These are phyloP conservation scores for Silene coronaria DNA, from an alignment of 179 eudicot genomes.

Conservation along the genomic window DNA sequence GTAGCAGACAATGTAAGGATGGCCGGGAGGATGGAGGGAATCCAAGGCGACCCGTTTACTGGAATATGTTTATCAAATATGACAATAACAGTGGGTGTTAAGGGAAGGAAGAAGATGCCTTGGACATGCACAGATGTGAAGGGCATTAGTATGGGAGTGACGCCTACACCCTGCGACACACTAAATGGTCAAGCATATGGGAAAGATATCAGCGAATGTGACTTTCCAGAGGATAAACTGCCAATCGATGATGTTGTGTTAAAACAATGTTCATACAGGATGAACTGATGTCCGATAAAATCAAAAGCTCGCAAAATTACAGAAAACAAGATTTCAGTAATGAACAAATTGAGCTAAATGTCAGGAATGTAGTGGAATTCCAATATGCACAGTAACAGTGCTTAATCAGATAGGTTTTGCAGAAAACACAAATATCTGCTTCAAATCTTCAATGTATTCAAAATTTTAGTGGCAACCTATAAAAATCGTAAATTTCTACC, in stretches of 20 bases:
- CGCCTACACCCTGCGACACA: constrained; percentile 2
- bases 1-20: constrained; percentile 20
- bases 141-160: constrained; percentile 11
- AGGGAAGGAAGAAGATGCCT: constrained; percentile 21
- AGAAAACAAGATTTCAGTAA: not conserved
- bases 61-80: constrained; percentile 15
- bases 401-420: too few species aligned
- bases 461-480: constrained; percentile 3
- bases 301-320: constrained; percentile 1
- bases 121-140: constrained; percentile 13
- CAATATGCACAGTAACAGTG: not conserved
- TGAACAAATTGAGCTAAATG: constrained; percentile 1
- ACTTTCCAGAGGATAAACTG: constrained; percentile 15
- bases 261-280: constrained; percentile 11
- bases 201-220: constrained; percentile 2
- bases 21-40: constrained; percentile 21
- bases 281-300: not conserved
- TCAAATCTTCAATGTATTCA: not conserved
- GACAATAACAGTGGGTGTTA: constrained; percentile 4
- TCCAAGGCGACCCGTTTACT: constrained; percentile 14
- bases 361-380: too few species aligned
- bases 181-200: constrained; percentile 1
- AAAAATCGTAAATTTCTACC: not conserved
- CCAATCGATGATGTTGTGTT: constrained; percentile 18
- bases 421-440: not conserved